These are phyloP conservation scores for Scheffersomyces stambukii DNA, from an alignment of 1,139 yeast genomes.

Conservation along the genomic window DNA sequence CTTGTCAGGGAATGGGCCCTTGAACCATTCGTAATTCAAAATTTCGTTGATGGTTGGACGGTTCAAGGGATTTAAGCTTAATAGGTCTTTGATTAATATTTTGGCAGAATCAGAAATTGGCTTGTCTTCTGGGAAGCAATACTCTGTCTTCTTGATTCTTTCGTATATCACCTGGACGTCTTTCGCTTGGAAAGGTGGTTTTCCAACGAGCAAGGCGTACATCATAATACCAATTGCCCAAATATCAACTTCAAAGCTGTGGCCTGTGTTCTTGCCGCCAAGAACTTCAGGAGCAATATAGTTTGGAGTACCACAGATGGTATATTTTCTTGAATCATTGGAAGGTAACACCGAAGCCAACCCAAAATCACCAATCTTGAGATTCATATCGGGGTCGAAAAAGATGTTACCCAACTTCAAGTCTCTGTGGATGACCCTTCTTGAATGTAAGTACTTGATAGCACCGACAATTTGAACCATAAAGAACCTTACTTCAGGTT, in stretches of 20 bases:
- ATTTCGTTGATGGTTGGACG: constrained; percentile 83
- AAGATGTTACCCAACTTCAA: constrained; percentile 91
- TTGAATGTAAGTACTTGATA: constrained; percentile 82
- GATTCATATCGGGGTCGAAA: constrained; percentile 86
- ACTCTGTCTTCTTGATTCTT: constrained; percentile 81
- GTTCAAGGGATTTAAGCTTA: constrained; percentile 71
- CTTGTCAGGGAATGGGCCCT: constrained; percentile 77
- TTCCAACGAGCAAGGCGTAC: constrained; percentile 85
- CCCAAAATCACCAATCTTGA: constrained; percentile 96
- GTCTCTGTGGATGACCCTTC: constrained; percentile 95
- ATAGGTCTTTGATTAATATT: constrained; percentile 63
- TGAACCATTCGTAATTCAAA: constrained; percentile 78
- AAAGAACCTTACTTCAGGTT: constrained; percentile 87
- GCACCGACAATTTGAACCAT: constrained; percentile 95
- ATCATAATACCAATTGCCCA: constrained; percentile 98
- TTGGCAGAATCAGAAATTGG: constrained; percentile 70
- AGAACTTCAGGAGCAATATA: constrained; percentile 97
- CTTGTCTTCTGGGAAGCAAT: constrained; percentile 72
- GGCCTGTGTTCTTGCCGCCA: constrained; percentile 84
- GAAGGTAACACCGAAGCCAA: constrained; percentile 82
- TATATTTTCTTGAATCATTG: constrained; percentile 69
- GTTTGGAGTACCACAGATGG: constrained; percentile 97
- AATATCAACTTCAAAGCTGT: constrained; percentile 88
- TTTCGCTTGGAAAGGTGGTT: constrained; percentile 96
- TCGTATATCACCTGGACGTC: constrained; percentile 93